Conservation (phyloP, 192 early-diverging fungal genomes). For the Dissophora globulifera region DNA sequence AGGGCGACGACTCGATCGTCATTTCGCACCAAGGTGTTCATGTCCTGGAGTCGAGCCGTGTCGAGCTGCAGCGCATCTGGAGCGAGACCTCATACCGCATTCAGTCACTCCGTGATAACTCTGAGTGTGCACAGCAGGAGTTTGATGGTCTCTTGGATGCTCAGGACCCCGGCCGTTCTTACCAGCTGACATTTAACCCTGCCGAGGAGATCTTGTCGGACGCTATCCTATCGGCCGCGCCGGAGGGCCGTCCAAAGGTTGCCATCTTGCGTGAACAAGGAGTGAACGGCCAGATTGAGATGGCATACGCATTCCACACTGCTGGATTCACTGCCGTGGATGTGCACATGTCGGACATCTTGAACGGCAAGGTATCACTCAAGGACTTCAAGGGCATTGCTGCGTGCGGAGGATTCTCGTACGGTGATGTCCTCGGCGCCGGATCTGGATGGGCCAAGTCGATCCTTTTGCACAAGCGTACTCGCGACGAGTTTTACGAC, state of each 20-base stretch:
- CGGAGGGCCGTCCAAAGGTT: constrained; percentile 74
- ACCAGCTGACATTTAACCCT: constrained; percentile 84
- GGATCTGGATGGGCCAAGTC: constrained; percentile 98
- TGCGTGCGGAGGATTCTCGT: constrained; percentile 97
- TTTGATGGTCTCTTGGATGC: constrained; percentile 75
- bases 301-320: constrained; percentile 93
- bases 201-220: constrained; percentile 58
- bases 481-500: constrained; percentile 75
- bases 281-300: constrained; percentile 94
- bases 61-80: constrained; percentile 86
- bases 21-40: constrained; percentile 56
- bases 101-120: constrained; percentile 91
- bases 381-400: constrained; percentile 87
- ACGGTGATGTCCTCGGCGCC: constrained; percentile 99
- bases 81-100: constrained; percentile 91
- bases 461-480: constrained; percentile 78
- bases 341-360: constrained; percentile 98
- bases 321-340: constrained; percentile 96
- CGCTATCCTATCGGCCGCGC: constrained; percentile 17
- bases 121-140: constrained; percentile 86
- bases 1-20: constrained; percentile 61
- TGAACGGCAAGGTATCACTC: constrained; percentile 71
- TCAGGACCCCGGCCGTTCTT: constrained; percentile 82
- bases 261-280: constrained; percentile 98
- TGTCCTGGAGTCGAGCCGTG: constrained; percentile 69